These are phyloP conservation scores for Penicillium silybi DNA, from an alignment of 495 filamentous ascomycete genomes.

Conservation along the genomic window DNA sequence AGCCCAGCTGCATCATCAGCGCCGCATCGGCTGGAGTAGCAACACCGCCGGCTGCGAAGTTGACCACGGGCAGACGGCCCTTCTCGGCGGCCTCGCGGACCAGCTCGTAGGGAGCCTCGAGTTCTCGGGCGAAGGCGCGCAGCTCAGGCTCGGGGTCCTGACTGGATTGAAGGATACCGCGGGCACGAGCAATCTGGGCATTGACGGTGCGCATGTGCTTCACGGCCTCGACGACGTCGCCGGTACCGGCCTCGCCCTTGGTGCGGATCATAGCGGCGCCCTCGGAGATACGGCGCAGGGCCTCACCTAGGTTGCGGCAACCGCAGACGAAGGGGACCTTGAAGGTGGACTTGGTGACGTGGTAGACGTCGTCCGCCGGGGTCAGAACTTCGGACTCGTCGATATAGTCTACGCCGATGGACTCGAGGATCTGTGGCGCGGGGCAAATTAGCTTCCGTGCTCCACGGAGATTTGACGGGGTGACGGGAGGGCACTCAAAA, in stretches of 20 bases:
- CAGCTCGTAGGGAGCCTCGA: constrained; percentile 70
- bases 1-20: constrained; percentile 98
- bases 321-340: constrained; percentile 92
- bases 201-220: constrained; percentile 92
- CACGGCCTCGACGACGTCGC: constrained; percentile 95
- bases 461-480: neutral
- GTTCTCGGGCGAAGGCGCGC: constrained; percentile 72
- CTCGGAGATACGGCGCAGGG: constrained; percentile 84
- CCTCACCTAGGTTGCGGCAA: constrained; percentile 92
- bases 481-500: neutral
- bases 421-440: constrained; percentile 73
- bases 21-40: constrained; percentile 96
- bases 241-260: constrained; percentile 98
- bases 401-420: constrained; percentile 93
- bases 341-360: constrained; percentile 86
- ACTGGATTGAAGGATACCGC: constrained; percentile 54
- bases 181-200: constrained; percentile 72
- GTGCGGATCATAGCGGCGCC: constrained; percentile 98
- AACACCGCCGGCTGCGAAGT: constrained; percentile 96
- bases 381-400: constrained; percentile 97
- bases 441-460: neutral
- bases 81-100: constrained; percentile 83
- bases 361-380: constrained; percentile 83
- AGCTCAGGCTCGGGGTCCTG: constrained; percentile 70
- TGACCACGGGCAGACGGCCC: constrained; percentile 88